These are phyloP conservation scores for Aspergillus quadricinctus DNA, from an alignment of 2,329 filamentous ascomycete genomes.

Conservation along the genomic window DNA sequence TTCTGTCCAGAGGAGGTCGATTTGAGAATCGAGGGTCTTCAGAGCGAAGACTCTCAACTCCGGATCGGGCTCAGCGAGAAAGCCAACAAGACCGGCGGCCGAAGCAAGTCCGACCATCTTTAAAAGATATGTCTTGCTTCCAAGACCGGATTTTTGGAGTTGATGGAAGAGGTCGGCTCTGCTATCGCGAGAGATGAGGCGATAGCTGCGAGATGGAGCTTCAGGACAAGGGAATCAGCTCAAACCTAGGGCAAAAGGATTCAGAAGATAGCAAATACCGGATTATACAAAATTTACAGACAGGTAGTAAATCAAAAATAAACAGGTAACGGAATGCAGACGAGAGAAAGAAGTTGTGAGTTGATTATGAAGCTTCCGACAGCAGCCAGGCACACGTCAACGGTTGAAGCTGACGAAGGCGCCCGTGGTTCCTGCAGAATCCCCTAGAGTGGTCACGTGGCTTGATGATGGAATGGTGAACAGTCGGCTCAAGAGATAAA, in stretches of 20 bases:
- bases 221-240: conserved; percentile 18
- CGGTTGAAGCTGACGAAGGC: conserved; percentile 25
- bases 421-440: conserved; percentile 23
- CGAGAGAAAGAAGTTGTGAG: conserved; percentile 11
- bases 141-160: conserved; percentile 5
- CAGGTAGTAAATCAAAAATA: conserved; percentile 14
- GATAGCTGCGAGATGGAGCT: conserved; percentile 29
- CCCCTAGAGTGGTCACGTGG: conserved; percentile 23
- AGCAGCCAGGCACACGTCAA: conserved; percentile 31
- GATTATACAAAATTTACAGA: conserved; percentile 19
- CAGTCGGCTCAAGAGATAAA: neutral
- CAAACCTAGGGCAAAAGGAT: conserved; percentile 9
- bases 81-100: conserved; percentile 89
- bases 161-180: conserved; percentile 12
- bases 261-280: conserved; percentile 14
- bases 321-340: conserved; percentile 22
- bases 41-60: conserved; percentile 94
- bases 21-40: conserved; percentile 91
- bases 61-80: conserved; percentile 88
- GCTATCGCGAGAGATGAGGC: conserved; percentile 28
- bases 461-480: conserved; percentile 8
- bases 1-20: conserved; percentile 96
- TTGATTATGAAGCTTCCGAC: conserved; percentile 13
- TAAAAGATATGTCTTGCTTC: conserved; percentile 12
- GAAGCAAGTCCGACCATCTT: conserved; percentile 90